phyloP scores from a whole-genome alignment of 768 basidiomycete genomes.

The Infundibulicybe gibba region DNA sequence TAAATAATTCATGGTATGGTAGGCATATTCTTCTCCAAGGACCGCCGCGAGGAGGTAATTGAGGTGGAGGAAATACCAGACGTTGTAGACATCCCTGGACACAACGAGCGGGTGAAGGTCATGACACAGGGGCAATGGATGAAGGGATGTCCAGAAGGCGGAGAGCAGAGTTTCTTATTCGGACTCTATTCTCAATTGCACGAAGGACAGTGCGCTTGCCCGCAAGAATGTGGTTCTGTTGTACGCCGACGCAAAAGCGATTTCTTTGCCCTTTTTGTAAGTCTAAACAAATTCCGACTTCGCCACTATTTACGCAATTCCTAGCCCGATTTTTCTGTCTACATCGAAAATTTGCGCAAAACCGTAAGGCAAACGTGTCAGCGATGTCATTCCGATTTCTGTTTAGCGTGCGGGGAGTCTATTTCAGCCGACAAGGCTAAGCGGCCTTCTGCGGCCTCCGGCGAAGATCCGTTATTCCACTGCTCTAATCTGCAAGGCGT shows the following conservation, averaged over 20 bases:
- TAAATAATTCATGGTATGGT: conserved; percentile 4
- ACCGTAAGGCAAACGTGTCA: conserved; percentile 61
- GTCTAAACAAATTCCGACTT: conserved; percentile 21
- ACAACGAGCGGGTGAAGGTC: conserved; percentile 49
- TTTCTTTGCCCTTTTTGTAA: conserved; percentile 81
- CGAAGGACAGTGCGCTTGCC: conserved; percentile 63
- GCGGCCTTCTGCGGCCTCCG: conserved; percentile 36
- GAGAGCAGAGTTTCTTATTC: conserved; percentile 88
- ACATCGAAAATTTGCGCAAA: conserved; percentile 58
- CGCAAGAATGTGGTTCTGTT: conserved; percentile 67
- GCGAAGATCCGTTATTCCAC: conserved; percentile 72
- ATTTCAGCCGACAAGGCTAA: conserved; percentile 41
- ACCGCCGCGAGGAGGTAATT: conserved; percentile 86
- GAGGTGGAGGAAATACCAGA: conserved; percentile 85
- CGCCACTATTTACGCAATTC: conserved; percentile 10
- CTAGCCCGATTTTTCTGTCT: conserved; percentile 71
- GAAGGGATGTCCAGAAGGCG: conserved; percentile 94
- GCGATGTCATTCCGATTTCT: conserved; percentile 57
- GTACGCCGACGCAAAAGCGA: conserved; percentile 64
- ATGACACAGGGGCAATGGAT: conserved; percentile 95
- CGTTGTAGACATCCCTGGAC: conserved; percentile 35
- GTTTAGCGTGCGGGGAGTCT: conserved; percentile 75
- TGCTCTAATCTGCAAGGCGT: conserved; percentile 88
- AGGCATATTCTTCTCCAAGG: conserved; percentile 96
- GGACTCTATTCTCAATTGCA: conserved; percentile 74